Evolutionary conservation across 352 stramenopile genomes (phyloP).

Genomic region (Pseudoperonospora humuli): DNA sequence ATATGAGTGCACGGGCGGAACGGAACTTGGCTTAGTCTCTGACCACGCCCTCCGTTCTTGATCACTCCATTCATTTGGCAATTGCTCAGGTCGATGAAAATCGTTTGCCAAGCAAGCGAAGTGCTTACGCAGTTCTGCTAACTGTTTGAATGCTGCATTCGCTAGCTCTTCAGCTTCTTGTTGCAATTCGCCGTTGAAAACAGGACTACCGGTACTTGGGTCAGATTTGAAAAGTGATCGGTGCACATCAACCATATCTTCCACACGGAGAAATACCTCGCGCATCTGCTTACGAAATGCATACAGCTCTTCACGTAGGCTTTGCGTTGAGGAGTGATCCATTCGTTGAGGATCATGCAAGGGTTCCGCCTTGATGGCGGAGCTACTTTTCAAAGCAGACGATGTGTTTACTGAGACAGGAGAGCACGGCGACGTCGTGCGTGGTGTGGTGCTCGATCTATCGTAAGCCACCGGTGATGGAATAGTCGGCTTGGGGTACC

Average conservation of each 20-base stretch:
- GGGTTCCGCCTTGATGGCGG: no score
- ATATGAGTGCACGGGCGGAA: neutral
- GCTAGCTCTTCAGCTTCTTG: conserved; percentile 30
- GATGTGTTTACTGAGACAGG: no score
- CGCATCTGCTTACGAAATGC: conserved; percentile 56
- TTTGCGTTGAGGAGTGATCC: no score
- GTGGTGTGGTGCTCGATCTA: no score
- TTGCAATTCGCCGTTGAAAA: conserved; percentile 17
- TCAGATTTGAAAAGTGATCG: conserved; percentile 54
- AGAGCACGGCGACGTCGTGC: no score
- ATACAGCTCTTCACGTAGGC: conserved; percentile 45
- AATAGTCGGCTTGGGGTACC: no score
- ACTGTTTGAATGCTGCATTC: conserved; percentile 35
- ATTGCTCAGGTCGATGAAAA: conserved; percentile 14
- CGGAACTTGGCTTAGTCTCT: neutral
- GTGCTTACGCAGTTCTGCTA: conserved; percentile 27
- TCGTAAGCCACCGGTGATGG: no score
- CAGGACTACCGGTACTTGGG: conserved; percentile 27
- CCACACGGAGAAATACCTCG: conserved; percentile 41
- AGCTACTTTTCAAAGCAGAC: no score
- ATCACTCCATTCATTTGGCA: neutral
- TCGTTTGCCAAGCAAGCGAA: conserved; percentile 30
- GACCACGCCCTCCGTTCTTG: neutral
- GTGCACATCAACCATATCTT: conserved; percentile 61
- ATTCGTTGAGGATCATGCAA: no score